Base-by-base conservation (phyloP, 768 basidiomycete genomes). In the Tylopilus sp. region DNA sequence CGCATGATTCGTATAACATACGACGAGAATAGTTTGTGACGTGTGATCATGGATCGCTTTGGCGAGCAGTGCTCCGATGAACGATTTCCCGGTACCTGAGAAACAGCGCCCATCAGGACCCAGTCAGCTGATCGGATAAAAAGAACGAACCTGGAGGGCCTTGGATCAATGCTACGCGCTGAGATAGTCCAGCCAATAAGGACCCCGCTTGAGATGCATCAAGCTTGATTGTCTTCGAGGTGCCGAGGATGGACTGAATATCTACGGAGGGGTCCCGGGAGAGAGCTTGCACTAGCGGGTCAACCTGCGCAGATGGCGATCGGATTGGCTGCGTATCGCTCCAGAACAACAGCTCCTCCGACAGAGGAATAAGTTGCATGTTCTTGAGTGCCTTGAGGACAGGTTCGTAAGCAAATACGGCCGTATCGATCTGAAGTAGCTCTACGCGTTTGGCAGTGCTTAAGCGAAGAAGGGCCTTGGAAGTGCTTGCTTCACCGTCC, bases 1-100 rank as follows among this genome's bases (percentile, higher is more conserved):
- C 0, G 86, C 86, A 40, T 88, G 86, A 51, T 88, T 88, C 1
- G 86, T 88, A 54, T 80, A 87, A 56, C 85, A 86, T 17, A 85
- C 81, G 1, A 87, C 83, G 4, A 88, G 76, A 21, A 88, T 85
- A 0, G 62, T 80, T 45, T 74, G 70, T 0, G 57, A 17, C 0
- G 78, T 78, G 47, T 66, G 65, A 13, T 79, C 75, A 40, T 85
- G 76, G 6, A 86, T 64, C 4, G 76, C 69, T 57, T 86, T 87
- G 0, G 83, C 83, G 0, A 87, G 66, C 1, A 87, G 71, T 0
- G 83, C 82, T 0, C 86, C 86, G 21, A 88, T 81, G 59, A 86
- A 86, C 0, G 84, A 86, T 51, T 88, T 88, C 1, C 86, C 86
- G 0, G 86, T 88, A 1, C 86, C 86, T 87, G 25, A 7, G 10